Base-by-base conservation (phyloP, 2,329 filamentous ascomycete species). In the Akanthomyces muscarius region DNA sequence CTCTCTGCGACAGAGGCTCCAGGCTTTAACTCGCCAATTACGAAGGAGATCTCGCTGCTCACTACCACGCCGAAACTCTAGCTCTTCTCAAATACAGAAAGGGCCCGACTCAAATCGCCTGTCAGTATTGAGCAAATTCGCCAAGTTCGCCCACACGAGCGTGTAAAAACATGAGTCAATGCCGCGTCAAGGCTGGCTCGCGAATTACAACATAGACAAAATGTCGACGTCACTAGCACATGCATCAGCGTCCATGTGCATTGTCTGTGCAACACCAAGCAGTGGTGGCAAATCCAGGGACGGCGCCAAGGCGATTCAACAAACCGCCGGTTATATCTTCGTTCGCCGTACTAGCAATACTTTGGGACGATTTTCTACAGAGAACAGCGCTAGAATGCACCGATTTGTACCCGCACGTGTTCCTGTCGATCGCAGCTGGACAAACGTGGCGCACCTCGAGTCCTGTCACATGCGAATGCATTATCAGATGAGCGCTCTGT, bases 391-490 rank as follows among this genome's bases (percentile, higher is more conserved):
- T 51, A 30, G 33, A 21, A 41, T 42, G 45, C 8, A 21, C 18
- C 47, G 5, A 21, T n/a, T 51, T 7, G 21, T 48, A 18, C 33
- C 45, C 45, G 36, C 56, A 59, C 45, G 56, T 59, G 56, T 59
- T 30, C 56, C 56, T 59, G 45, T 33, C 28, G 56, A 59, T 59
- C 23, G 16, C 44, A 23, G 44, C n/a, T 38, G 55, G 42, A 14
- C 30, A 41, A 18, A 51, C 21, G 33, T 51, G 56, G 56, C 56
- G 45, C 33, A 21, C 16, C 44, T 7, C 18, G 33, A 54, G 55
- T 5, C 5, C 28, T 28, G 45, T 59, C 56, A 59, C 56, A 59
- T 59, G 56, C 56, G 10, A 18, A n/a, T 16, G 18, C 18, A 11
- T 6, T 59, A 42, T 51, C 56, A 51, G 47, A 59, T 51, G 56